Evolutionary conservation across 1,139 yeast genomes (phyloP), one percentile per base, ranked within the genome.

Genomic region (Debaryomycetaceae sp.): DNA sequence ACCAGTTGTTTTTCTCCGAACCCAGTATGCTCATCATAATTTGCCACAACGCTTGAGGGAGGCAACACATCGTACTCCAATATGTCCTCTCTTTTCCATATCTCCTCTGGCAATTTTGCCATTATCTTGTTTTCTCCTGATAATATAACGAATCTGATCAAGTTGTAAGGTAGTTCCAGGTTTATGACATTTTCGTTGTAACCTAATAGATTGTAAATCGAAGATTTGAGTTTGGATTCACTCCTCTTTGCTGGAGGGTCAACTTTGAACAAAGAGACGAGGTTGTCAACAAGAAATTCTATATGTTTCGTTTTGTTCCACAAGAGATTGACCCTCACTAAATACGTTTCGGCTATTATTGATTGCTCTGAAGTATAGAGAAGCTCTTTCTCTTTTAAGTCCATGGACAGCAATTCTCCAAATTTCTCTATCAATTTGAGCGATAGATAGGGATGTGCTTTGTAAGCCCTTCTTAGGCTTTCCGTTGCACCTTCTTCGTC

Each of bases 31-130:
- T 56, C 70, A 36, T 62, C 56, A 42, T 67, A 66, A 3, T 50
- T 55, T 7, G 52, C 52, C 7, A 56, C 49, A 2, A 47, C 41
- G 41, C 62, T 67, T 34, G 52, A 57, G 9, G 91, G 89, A 1
- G 92, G 91, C 16, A 84, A 58, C 2, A 82, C 75, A 58, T 85
- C 94, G 55, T 76, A 85, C 49, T 85, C 94, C 50, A 69, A 78
- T 13, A 80, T 69, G 41, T 82, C 85, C 44, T 80, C 70, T 34
- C 76, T 57, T 2, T 73, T 70, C 85, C 88, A 85, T n/a, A 83
- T 67, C 2, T 62, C 52, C 33, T 70, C 56, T 0, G 94, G 94
- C 14, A 84, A 67, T 48, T 76, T 75, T 1, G 87, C 87, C 85
- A 84, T 79, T 0, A 82, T 72, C 37, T 78, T 73, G 24, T 78